Evolutionary conservation across 2,329 filamentous ascomycete genomes (phyloP), one percentile per base, ranked within the genome.

Genomic region (Epichloe uncinata): DNA sequence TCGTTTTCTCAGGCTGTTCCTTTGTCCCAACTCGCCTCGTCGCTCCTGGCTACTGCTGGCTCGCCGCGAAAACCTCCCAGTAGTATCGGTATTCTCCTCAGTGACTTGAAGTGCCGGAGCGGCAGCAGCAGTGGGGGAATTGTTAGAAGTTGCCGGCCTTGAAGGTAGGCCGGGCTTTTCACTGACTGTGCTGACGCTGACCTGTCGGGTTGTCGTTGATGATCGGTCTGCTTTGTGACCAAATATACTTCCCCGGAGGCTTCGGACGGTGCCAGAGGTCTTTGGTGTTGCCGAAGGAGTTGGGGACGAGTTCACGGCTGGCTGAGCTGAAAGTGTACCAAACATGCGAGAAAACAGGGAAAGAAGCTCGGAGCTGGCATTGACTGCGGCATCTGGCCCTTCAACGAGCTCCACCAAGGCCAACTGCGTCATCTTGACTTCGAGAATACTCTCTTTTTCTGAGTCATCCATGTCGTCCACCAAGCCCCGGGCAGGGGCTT

Each of bases 361-460:
- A 18, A 98, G 70, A 38, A 98, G 73, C 65, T 96, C 89, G 55
- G 87, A 81, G 61, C 86, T 90, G 53, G 85, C 83, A 61, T 95
- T 95, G 47, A 97, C 87, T 16, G 93, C 91, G 50, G 84, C 79
- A 51, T 87, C 83, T 0, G 89, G 81, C 1, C 89, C 89, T 62
- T 96, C 89, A 3, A 87, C 70, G 15, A 93, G 70, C 66, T 97
- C 91, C 3, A 93, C 67, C 18, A 98, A 75, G 4, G 85, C 78
- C 52, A 98, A 73, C 61, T 97, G 90, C 9, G 91, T 96, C 79
- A 97, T 95, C 65, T 95, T 95, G 53, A 96, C 82, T 65, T 97
- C 87, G n/a, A 98, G 69, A 41, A 98, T 83, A 45, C 80, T 79
- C 64, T 90, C 87, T 89, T 94, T 94, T 62, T 97, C 90, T 26